A percentile compares a stretch with the other conserved stretches of the same genome.
phyloP scores from a whole-genome alignment of 202 grass and related monocot species.

The Hordeum pubiflorum region DNA sequence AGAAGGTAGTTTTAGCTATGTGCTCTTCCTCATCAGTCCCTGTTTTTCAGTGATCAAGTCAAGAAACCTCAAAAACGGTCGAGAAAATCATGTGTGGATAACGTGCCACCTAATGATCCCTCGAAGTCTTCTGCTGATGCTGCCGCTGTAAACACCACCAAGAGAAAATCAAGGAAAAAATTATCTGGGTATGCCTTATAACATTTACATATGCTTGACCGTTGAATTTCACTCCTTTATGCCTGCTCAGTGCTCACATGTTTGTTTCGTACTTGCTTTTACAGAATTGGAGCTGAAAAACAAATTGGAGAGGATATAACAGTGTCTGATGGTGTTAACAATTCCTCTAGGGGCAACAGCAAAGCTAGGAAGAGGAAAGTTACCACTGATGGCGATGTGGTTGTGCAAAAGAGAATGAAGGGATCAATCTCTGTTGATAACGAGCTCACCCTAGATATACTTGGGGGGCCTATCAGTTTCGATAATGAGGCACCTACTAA shows the following conservation, averaged over 20 bases:
- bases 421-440: slow-evolving; percentile 19
- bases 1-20: background rate
- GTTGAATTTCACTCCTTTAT: slow-evolving; percentile 24
- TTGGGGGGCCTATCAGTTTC: background rate
- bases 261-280: slow-evolving; percentile 5
- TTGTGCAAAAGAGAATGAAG: slow-evolving; percentile 23
- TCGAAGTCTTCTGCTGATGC: slow-evolving; percentile 10
- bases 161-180: slow-evolving; percentile 8
- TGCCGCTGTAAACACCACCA: background rate
- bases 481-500: background rate
- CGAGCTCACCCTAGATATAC: background rate
- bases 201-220: background rate
- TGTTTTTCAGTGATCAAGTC: slow-evolving; percentile 24
- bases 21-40: background rate
- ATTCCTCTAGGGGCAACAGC: slow-evolving; percentile 3
- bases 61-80: slow-evolving; percentile 24
- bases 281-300: slow-evolving; percentile 21
- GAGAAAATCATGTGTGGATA: slow-evolving; percentile 4
- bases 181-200: slow-evolving; percentile 21
- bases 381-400: slow-evolving; percentile 1
- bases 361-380: slow-evolving; percentile 30
- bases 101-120: background rate
- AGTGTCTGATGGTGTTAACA: slow-evolving; percentile 20
- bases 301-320: background rate
- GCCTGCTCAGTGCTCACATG: slow-evolving; percentile 26